Conservation (phyloP, 371 early-diverging fungal genomes). For the Nematocida parisii region DNA sequence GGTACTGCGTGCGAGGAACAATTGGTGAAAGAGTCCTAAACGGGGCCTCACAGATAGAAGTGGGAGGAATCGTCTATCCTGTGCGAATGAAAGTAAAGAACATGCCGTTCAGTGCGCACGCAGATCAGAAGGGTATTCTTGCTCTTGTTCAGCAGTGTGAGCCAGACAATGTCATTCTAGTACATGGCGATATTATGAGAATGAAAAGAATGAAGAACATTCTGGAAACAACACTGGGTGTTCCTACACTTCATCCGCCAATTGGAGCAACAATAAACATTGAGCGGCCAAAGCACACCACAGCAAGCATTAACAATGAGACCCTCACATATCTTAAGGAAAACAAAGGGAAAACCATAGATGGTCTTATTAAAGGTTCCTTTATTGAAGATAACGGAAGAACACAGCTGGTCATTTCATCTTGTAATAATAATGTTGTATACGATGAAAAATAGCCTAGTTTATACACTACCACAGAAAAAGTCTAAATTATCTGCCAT, state of each 20-base stretch:
- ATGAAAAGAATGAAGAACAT: conserved; percentile 89
- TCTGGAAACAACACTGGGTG: conserved; percentile 77
- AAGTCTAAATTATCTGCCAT: too few relatives aligned
- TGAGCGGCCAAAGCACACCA: conserved; percentile 3
- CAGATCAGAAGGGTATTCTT: conserved; percentile 93
- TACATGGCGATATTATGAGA: conserved; percentile 95
- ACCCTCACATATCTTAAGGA: conserved; percentile 8
- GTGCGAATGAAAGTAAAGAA: conserved; percentile 87
- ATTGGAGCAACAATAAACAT: conserved; percentile 25
- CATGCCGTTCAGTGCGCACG: conserved; percentile 97
- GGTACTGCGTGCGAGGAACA: conserved; percentile 85
- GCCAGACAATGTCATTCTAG: conserved; percentile 86
- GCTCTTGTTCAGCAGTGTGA: conserved; percentile 92
- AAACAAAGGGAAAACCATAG: not conserved
- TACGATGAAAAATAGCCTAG: not conserved
- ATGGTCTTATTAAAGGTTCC: not conserved
- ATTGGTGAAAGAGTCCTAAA: conserved; percentile 88
- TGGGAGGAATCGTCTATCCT: conserved; percentile 81
- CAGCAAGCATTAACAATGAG: conserved; percentile 12
- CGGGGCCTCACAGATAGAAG: conserved; percentile 83
- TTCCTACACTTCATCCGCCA: conserved; percentile 77
- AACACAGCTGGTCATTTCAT: conserved; percentile 13
- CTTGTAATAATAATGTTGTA: conserved; percentile 11
- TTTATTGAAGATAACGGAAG: conserved; percentile 1
- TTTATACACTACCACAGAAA: too few relatives aligned